These are phyloP conservation scores for Beauveria varroae DNA, from an alignment of 2,329 filamentous ascomycete genomes.

Conservation along the genomic window DNA sequence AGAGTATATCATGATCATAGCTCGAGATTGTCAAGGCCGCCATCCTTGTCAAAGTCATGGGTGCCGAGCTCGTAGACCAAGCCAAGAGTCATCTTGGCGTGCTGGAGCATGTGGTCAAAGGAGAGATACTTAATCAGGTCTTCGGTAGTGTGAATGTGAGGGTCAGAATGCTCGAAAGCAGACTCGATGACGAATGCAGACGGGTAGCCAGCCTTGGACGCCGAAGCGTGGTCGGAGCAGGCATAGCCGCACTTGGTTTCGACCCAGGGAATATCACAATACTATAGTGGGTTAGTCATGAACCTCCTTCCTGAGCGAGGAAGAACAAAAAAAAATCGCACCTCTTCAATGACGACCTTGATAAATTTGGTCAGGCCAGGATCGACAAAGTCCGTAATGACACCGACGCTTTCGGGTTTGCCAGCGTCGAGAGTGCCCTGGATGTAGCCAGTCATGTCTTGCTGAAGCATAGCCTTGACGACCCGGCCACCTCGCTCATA, in stretches of 20 bases:
- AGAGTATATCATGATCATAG: background rate
- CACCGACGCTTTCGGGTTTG: conserved; percentile 75
- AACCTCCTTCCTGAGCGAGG: background rate
- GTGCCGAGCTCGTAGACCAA: conserved; percentile 80
- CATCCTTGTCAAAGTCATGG: conserved; percentile 49
- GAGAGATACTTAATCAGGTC: conserved; percentile 65
- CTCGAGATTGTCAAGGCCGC: background rate
- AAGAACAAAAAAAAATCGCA: conserved; percentile 11
- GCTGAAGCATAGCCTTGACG: conserved; percentile 94
- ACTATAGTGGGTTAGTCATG: conserved; percentile 35
- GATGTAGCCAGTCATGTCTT: conserved; percentile 93
- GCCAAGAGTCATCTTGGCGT: conserved; percentile 75
- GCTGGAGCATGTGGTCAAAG: conserved; percentile 89
- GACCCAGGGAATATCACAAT: conserved; percentile 82
- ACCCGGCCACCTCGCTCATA: conserved; percentile 69
- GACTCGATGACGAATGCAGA: conserved; percentile 72
- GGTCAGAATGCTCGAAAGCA: conserved; percentile 57
- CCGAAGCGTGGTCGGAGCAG: conserved; percentile 68
- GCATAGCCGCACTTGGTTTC: conserved; percentile 87
- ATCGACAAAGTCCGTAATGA: conserved; percentile 90
- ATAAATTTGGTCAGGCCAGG: conserved; percentile 77
- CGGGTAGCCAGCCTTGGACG: conserved; percentile 66
- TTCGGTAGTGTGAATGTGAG: conserved; percentile 63
- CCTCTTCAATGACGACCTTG: conserved; percentile 70
- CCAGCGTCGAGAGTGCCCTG: conserved; percentile 77